A percentile compares a stretch with the other conserved stretches of the same genome.
These are phyloP conservation scores for Talaromyces rugulosus DNA, from an alignment of 2,329 filamentous ascomycete genomes.

Conservation along the genomic window DNA sequence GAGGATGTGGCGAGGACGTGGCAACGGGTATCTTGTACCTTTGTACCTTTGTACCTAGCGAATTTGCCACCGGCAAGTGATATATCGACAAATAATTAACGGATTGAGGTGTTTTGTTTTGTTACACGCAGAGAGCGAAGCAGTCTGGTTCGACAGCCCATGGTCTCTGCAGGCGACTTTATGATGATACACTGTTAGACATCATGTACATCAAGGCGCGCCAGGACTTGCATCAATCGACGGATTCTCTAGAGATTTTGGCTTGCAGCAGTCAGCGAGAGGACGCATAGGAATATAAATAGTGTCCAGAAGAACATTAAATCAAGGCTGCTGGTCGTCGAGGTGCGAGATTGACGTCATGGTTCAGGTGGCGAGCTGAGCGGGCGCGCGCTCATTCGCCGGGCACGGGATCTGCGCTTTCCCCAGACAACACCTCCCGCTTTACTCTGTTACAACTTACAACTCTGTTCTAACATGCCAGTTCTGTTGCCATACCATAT, in stretches of 20 bases:
- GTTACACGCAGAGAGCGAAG: background rate
- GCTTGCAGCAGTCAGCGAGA: background rate
- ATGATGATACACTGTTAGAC: background rate
- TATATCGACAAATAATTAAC: background rate
- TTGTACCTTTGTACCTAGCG: background rate
- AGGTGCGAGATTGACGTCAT: background rate
- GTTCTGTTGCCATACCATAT: too few species aligned
- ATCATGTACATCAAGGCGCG: too few species aligned
- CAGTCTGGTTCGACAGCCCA: background rate
- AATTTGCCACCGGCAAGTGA: background rate
- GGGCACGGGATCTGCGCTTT: background rate
- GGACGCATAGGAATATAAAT: background rate
- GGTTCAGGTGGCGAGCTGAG: background rate
- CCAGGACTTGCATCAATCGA: background rate
- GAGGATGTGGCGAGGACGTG: background rate
- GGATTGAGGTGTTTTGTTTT: background rate
- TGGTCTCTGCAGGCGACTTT: background rate
- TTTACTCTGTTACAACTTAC: too few species aligned
- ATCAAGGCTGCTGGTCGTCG: background rate
- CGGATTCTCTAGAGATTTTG: background rate
- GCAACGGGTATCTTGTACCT: too few species aligned
- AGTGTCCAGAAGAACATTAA: background rate
- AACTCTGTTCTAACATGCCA: background rate
- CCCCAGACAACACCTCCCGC: background rate
- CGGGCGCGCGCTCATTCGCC: background rate